Base-by-base conservation (phyloP, 2,329 filamentous ascomycete genomes). In the Phaeoacremonium minimum region DNA sequence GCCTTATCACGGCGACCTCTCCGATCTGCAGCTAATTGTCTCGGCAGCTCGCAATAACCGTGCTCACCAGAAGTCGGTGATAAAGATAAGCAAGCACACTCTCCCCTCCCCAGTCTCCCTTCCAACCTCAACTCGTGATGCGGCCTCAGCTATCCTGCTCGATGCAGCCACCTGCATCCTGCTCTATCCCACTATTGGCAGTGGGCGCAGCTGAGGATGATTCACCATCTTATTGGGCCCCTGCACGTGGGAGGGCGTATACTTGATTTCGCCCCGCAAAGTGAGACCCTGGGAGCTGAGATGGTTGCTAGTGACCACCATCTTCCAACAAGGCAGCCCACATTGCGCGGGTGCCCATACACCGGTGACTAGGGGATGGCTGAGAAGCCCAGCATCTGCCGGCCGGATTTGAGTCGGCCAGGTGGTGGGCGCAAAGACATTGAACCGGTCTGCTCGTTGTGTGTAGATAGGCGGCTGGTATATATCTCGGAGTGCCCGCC, bases 261-360 rank as follows among this genome's bases (percentile, higher is more conserved):
- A 15, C 18, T 28, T 32, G 14, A 30, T 28, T 30, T 32, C 32
- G 38, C 42, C 35, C 36, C 22, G 29, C 26, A 32, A 38, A 17
- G 31, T 30, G 26, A 33, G 31, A 34, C 22, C 17, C 31, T 19
- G 32, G 13, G 32, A 34, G 19, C 36, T 36, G 41, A 43, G 41
- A 32, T 28, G 28, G 35, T 18, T 44, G 42, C 41, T 38, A 33
- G 38, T 44, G 35, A 44, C 41, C 38, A 41, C 34, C 28, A 28
- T 28, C 35, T 32, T 31, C 18, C 28, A 19, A 35, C 35, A 32
- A 35, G 31, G 35, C 22, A 32, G 20, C 35, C 41, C 19, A 15
- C n/a, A n/a, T n/a, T n/a, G n/a, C n/a, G n/a, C n/a, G n/a, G n/a
- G n/a, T n/a, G 20, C 28, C 15, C 17, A 30, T 34, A 22, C 15